Percentiles rank a stretch among this genome's conserved stretches.
phyloP scores from a whole-genome alignment of 192 early-diverging fungal genomes.

The Haplosporangium gracile region DNA sequence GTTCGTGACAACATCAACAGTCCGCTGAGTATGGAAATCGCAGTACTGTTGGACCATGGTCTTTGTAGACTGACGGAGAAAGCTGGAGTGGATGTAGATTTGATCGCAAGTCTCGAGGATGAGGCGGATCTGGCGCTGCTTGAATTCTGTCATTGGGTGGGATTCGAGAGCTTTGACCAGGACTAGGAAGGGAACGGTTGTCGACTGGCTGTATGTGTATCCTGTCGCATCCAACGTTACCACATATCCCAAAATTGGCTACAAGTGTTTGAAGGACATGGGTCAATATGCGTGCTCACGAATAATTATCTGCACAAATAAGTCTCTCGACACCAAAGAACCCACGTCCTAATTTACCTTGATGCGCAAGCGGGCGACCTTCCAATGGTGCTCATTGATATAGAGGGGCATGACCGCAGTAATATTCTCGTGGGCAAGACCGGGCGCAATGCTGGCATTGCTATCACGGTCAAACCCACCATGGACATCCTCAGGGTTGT shows the following conservation, averaged over 20 bases:
- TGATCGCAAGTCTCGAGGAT: constrained; percentile 61
- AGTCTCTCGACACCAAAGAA: neutral
- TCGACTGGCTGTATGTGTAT: constrained; percentile 59
- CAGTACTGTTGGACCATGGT: constrained; percentile 45
- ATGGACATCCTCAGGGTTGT: constrained; percentile 52
- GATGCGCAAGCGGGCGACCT: constrained; percentile 55
- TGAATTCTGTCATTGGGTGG: constrained; percentile 53
- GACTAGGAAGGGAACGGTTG: constrained; percentile 58
- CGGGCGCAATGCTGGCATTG: constrained; percentile 52
- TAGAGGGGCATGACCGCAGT: constrained; percentile 59
- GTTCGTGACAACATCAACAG: constrained; percentile 59
- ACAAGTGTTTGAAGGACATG: neutral
- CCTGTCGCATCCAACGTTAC: constrained; percentile 59
- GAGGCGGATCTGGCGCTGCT: constrained; percentile 48
- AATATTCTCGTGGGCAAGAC: constrained; percentile 58
- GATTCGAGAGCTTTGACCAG: constrained; percentile 51
- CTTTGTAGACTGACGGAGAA: constrained; percentile 52
- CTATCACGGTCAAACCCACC: constrained; percentile 51
- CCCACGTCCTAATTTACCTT: constrained; percentile 36
- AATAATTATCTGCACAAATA: neutral
- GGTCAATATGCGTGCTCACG: neutral
- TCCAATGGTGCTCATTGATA: constrained; percentile 60
- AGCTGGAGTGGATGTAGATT: constrained; percentile 51
- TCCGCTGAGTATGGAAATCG: constrained; percentile 38
- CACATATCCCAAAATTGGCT: constrained; percentile 61